Percentiles rank a stretch among this genome's conserved stretches.
Evolutionary conservation across 805 yeast genomes (phyloP).

Genomic region (Ogataea pilisensis): DNA sequence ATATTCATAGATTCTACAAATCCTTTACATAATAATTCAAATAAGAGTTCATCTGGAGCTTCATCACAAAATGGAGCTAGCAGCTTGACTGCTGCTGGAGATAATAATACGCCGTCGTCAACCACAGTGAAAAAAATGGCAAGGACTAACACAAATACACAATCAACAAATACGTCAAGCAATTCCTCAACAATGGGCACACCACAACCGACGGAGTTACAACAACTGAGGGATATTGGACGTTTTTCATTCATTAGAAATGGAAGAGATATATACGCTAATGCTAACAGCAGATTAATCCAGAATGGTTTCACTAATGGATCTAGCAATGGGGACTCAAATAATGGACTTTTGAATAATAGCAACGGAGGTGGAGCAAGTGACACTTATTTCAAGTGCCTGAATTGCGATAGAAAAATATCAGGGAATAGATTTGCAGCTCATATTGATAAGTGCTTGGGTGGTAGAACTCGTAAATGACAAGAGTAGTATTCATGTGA

Average conservation of each 20-base stretch:
- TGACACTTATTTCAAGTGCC: constrained; percentile 64
- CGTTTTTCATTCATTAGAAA: constrained; percentile 23
- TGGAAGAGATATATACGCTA: constrained; percentile 30
- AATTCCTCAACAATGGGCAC: constrained; percentile 19
- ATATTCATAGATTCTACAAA: constrained; percentile 19
- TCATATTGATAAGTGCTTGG: constrained; percentile 85
- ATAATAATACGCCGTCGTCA: constrained; percentile 7
- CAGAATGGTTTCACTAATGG: neutral
- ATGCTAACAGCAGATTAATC: constrained; percentile 8
- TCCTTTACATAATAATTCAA: constrained; percentile 1
- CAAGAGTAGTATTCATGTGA: too few relatives aligned
- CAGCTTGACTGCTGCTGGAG: neutral
- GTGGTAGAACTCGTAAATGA: constrained; percentile 56
- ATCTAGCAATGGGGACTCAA: constrained; percentile 7
- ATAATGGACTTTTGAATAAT: neutral
- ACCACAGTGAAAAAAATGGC: constrained; percentile 11
- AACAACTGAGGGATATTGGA: constrained; percentile 26
- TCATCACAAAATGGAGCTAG: neutral
- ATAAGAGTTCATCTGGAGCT: neutral
- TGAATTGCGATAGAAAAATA: constrained; percentile 77
- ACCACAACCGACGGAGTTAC: constrained; percentile 18
- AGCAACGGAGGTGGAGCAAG: constrained; percentile 12
- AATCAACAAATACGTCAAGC: constrained; percentile 9
- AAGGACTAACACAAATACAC: constrained; percentile 2
- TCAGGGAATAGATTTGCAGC: constrained; percentile 93